Conservation (phyloP, 139 green algal genomes). For the Chlorella sp. region DNA sequence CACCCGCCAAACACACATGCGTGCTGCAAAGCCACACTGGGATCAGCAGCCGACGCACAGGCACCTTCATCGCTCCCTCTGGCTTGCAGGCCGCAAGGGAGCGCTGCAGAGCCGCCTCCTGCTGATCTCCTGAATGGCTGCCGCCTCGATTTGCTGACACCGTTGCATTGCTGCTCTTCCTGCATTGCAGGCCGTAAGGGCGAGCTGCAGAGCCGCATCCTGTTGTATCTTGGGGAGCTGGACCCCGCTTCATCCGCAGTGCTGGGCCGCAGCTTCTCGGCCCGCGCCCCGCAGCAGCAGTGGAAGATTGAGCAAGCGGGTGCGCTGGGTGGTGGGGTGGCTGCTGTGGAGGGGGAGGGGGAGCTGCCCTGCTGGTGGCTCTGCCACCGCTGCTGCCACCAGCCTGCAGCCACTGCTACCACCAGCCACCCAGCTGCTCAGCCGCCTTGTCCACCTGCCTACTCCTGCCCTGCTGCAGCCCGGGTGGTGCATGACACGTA, state of each 20-base stretch:
- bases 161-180: background rate
- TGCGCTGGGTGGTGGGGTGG: background rate
- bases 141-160: too few relatives aligned
- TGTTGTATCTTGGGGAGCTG: conserved; percentile 48
- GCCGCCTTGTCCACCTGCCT: background rate
- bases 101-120: too few relatives aligned
- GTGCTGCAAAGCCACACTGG: too few relatives aligned
- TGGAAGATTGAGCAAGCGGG: conserved; percentile 33
- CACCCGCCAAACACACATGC: too few relatives aligned
- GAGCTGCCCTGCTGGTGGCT: too few relatives aligned
- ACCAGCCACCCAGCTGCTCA: too few relatives aligned
- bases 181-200: background rate
- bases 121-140: too few relatives aligned
- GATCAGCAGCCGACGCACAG: too few relatives aligned
- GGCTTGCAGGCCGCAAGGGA: too few relatives aligned
- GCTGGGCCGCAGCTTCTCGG: background rate
- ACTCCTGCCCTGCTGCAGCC: background rate
- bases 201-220: conserved; percentile 48
- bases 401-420: background rate
- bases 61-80: too few relatives aligned
- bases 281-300: conserved; percentile 5
- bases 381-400: background rate
- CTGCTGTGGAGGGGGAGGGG: background rate
- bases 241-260: background rate
- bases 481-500: conserved; percentile 28